A percentile compares a stretch with the other conserved stretches of the same genome.
phyloP scores from a whole-genome alignment of 1,139 yeast species.

The Pichia sp. region DNA sequence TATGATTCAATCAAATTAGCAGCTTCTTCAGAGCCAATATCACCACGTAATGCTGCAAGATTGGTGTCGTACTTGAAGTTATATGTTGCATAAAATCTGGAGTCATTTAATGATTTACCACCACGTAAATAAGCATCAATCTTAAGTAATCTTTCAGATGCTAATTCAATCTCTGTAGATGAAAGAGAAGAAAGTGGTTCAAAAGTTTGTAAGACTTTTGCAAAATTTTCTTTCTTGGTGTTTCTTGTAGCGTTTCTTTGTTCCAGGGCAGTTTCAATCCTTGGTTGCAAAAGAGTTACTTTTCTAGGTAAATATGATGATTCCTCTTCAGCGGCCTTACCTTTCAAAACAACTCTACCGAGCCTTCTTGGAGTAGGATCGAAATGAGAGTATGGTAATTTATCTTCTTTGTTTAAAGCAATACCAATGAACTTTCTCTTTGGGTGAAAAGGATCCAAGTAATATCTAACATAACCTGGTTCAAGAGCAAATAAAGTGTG shows the following conservation, averaged over 20 bases:
- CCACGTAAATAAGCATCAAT: slow-evolving; percentile 42
- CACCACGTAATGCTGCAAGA: slow-evolving; percentile 35
- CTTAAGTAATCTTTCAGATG: slow-evolving; percentile 42
- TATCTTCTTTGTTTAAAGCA: slow-evolving; percentile 54
- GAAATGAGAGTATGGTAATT: slow-evolving; percentile 84
- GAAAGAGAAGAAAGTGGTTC: slow-evolving; percentile 19
- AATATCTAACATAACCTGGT: slow-evolving; percentile 89
- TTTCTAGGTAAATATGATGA: slow-evolving; percentile 51
- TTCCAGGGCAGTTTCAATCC: slow-evolving; percentile 31
- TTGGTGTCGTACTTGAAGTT: slow-evolving; percentile 41
- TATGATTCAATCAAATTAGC: slow-evolving; percentile 1
- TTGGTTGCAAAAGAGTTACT: slow-evolving; percentile 50
- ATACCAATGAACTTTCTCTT: slow-evolving; percentile 86
- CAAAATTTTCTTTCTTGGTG: slow-evolving; percentile 22
- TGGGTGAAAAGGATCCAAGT: slow-evolving; percentile 96
- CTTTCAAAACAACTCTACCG: slow-evolving; percentile 52
- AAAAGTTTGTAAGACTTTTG: slow-evolving; percentile 21
- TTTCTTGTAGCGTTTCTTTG: slow-evolving; percentile 34
- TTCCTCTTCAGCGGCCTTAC: slow-evolving; percentile 46
- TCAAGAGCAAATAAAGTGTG: slow-evolving; percentile 88
- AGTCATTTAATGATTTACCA: slow-evolving; percentile 45
- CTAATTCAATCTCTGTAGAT: slow-evolving; percentile 31
- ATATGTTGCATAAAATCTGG: slow-evolving; percentile 49
- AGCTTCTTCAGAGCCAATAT: slow-evolving; percentile 28
- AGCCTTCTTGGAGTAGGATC: slow-evolving; percentile 80